Conservation (phyloP, 306 rosid species). For the Erythrophleum fordii region DNA sequence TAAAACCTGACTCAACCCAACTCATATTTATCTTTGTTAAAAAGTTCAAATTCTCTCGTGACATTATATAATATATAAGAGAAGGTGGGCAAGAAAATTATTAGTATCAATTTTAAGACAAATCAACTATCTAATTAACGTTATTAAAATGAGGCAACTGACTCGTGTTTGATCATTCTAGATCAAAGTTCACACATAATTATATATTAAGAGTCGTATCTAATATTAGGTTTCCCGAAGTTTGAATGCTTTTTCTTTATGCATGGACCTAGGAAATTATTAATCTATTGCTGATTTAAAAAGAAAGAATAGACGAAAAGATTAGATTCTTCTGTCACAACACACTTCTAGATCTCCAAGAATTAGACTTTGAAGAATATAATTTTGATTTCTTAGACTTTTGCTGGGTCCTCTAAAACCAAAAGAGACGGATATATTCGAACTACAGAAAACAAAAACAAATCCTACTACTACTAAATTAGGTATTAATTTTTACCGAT, state of each 20-base stretch:
- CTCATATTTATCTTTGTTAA: no score
- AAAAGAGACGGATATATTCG: neutral
- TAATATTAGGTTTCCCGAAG: neutral
- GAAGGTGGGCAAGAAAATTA: no score
- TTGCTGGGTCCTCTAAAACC: conserved; percentile 1
- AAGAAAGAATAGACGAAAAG: neutral
- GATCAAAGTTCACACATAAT: neutral
- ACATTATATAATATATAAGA: no score
- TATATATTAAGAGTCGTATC: neutral
- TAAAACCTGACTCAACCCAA: no score
- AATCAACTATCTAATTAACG: neutral
- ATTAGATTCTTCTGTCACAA: neutral
- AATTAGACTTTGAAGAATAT: conserved; percentile 6
- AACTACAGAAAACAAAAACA: neutral
- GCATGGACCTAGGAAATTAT: neutral
- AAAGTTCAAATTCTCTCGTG: no score
- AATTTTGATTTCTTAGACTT: neutral
- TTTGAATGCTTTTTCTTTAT: neutral
- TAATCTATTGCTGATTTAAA: neutral
- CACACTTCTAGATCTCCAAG: neutral
- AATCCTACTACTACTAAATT: neutral
- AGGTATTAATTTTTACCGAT: neutral
- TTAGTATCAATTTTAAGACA: neutral
- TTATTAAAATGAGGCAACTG: neutral
- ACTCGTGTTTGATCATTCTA: neutral